Evolutionary conservation across 1,284 basidiomycete genomes (phyloP), one percentile per base, ranked within the genome.

Genomic region (Pterulicium gracile): DNA sequence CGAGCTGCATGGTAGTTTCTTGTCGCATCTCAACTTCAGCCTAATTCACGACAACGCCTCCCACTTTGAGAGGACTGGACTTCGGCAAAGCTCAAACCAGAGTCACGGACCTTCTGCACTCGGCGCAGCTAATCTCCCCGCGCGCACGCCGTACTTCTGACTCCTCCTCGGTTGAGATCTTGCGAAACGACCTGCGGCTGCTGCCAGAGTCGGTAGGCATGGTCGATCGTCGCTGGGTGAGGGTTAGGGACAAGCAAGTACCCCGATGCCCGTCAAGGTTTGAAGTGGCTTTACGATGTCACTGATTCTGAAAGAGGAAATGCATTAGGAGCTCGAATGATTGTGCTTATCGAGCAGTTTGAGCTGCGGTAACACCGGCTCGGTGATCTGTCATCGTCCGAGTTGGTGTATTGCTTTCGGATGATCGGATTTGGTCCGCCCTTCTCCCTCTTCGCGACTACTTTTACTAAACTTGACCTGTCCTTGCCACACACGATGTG

Each of bases 21-120:
- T 81, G 59, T 82, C 80, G 52, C 81, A 83, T 58, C 79, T 83
- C 18, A 84, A 67, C 57, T 83, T 83, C 48, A 84, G 62, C 42
- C 79, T 80, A 42, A 1, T 41, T 42, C 2, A 39, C n/a, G 40
- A 36, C 3, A 35, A 45, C 48, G 43, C 52, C 47, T 34, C 15
- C 42, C 32, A 44, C 21, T 42, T 32, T 12, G 19, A 47, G 45
- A 3, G 18, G 20, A 22, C 3, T 34, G n/a, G 13, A 15, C 14
- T 4, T 45, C 17, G 10, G 5, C 23, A 10, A 32, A 48, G 17
- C 15, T 4, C 36, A 42, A 18, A 7, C 24, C 17, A 41, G 5
- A 35, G 57, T 57, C 35, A 20, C 54, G 46, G 53, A 63, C 68
- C 75, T 63, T 60, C 75, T 61, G 55, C 74, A 77, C 56, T 77